phyloP scores from a whole-genome alignment of 768 basidiomycete genomes.

The Kockovaella imperatae region DNA sequence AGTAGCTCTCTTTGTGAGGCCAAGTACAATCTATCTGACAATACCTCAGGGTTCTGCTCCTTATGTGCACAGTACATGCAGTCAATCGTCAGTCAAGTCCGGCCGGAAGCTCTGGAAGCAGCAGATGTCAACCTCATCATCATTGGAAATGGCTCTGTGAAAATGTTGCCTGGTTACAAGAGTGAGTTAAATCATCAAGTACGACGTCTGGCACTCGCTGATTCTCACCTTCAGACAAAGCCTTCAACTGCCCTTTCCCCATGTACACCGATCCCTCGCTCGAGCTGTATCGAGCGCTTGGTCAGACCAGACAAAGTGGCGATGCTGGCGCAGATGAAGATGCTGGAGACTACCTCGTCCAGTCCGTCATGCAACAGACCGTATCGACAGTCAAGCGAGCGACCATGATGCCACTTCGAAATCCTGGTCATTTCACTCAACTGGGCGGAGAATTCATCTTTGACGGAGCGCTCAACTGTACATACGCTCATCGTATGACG shows the following conservation, averaged over 20 bases:
- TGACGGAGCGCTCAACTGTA: constrained; percentile 55
- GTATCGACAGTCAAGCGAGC: constrained; percentile 58
- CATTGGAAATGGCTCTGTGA: constrained; percentile 69
- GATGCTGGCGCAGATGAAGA: constrained; percentile 50
- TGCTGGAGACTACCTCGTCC: constrained; percentile 58
- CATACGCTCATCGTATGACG: constrained; percentile 79
- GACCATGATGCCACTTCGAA: constrained; percentile 59
- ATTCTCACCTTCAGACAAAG: constrained; percentile 47
- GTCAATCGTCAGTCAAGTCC: constrained; percentile 53
- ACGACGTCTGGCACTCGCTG: neutral
- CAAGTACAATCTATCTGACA: neutral
- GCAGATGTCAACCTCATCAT: constrained; percentile 59
- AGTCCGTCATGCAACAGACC: constrained; percentile 59
- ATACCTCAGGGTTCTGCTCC: constrained; percentile 54
- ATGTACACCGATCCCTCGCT: constrained; percentile 74
- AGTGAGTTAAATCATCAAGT: constrained; percentile 46
- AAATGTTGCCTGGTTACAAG: constrained; percentile 67
- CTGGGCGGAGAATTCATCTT: constrained; percentile 85
- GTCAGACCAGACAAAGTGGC: constrained; percentile 57
- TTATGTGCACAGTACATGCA: constrained; percentile 81
- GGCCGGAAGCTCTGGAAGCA: constrained; percentile 50
- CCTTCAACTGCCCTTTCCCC: constrained; percentile 63
- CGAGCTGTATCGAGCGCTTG: constrained; percentile 62
- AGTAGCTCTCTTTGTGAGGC: constrained; percentile 46
- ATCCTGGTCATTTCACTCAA: constrained; percentile 53